Conservation (phyloP, 805 yeast species). For the Tetrapisispora nanseiensis region DNA sequence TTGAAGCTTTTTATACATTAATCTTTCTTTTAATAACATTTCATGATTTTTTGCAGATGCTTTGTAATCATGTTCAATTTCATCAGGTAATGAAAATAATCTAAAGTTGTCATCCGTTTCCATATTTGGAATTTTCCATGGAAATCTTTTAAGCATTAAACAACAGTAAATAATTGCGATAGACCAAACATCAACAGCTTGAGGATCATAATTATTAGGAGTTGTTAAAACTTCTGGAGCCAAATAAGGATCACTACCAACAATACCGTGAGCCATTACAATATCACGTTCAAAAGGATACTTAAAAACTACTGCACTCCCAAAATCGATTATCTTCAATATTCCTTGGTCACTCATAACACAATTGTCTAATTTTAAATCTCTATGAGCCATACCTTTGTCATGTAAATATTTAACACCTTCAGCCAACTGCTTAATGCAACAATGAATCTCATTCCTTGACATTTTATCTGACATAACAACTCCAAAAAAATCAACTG, state of each 20-base stretch:
- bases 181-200: conserved; percentile 75
- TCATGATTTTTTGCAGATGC: conserved; percentile 65
- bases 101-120: conserved; percentile 58
- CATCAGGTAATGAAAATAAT: conserved; percentile 55
- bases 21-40: conserved; percentile 42
- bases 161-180: conserved; percentile 77
- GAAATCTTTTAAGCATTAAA: conserved; percentile 74
- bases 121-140: conserved; percentile 76
- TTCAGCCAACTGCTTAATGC: conserved; percentile 59
- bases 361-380: conserved; percentile 74
- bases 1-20: conserved; percentile 6
- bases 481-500: conserved; percentile 73
- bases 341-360: conserved; percentile 67
- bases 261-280: conserved; percentile 62
- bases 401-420: conserved; percentile 69
- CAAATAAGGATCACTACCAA: conserved; percentile 78
- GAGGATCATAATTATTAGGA: conserved; percentile 52
- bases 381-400: conserved; percentile 75
- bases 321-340: conserved; percentile 71
- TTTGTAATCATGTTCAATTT: conserved; percentile 63
- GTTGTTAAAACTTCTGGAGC: conserved; percentile 67
- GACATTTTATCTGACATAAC: conserved; percentile 80
- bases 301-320: conserved; percentile 71
- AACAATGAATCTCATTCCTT: conserved; percentile 71
- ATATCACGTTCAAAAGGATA: conserved; percentile 58